phyloP scores from a whole-genome alignment of 1,139 yeast species.

The Geotrichum reessii region DNA sequence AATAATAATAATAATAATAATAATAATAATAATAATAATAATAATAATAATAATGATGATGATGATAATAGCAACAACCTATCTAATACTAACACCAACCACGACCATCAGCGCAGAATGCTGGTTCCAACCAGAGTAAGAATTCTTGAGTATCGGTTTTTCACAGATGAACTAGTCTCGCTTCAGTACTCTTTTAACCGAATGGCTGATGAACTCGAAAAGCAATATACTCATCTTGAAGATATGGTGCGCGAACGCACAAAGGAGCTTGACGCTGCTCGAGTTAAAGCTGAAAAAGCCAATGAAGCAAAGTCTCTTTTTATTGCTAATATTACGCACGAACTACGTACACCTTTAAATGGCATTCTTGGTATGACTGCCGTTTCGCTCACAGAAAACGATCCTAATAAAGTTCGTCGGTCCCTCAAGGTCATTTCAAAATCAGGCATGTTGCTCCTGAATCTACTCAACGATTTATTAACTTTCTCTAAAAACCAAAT shows the following conservation, averaged over 20 bases:
- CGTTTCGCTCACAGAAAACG: slow-evolving; percentile 81
- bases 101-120: slow-evolving; percentile 1
- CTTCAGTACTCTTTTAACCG: slow-evolving; percentile 85
- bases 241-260: slow-evolving; percentile 83
- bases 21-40: too few species aligned
- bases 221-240: slow-evolving; percentile 78
- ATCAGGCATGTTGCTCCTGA: slow-evolving; percentile 79
- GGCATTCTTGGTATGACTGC: slow-evolving; percentile 94
- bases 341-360: slow-evolving; percentile 82
- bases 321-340: slow-evolving; percentile 91
- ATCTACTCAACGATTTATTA: slow-evolving; percentile 76
- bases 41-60: not conserved
- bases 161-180: slow-evolving; percentile 85
- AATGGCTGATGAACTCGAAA: slow-evolving; percentile 84
- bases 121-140: slow-evolving; percentile 18
- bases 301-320: slow-evolving; percentile 91
- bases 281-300: slow-evolving; percentile 50
- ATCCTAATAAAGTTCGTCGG: slow-evolving; percentile 61
- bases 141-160: slow-evolving; percentile 38
- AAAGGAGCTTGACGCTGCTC: slow-evolving; percentile 62
- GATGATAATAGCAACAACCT: not conserved
- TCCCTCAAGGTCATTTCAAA: slow-evolving; percentile 71
- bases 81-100: not conserved
- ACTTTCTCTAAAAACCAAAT: slow-evolving; percentile 78
- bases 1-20: too few species aligned